Evolutionary conservation across 495 filamentous ascomycete species (phyloP).

Genomic region (Penicillium mononematosum): DNA sequence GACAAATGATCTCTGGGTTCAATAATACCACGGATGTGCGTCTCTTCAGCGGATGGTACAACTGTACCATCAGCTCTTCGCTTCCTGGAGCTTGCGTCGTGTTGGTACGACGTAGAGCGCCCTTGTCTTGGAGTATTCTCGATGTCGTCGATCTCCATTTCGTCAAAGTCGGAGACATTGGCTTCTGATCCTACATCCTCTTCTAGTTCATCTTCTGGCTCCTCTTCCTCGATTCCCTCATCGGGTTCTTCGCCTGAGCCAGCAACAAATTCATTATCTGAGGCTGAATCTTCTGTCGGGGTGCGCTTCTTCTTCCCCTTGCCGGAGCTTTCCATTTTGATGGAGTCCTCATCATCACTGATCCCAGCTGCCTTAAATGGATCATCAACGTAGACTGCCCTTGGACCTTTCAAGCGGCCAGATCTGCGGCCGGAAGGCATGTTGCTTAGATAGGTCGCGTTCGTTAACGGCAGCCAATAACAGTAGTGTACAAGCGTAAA

Average conservation of each 20-base stretch:
- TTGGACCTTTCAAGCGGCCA: constrained; percentile 32
- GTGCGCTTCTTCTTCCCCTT: constrained; percentile 23
- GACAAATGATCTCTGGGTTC: constrained; percentile 42
- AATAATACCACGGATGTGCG: constrained; percentile 37
- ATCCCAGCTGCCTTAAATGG: constrained; percentile 34
- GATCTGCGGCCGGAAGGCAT: constrained; percentile 43
- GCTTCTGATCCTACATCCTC: constrained; percentile 16
- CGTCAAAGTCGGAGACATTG: constrained; percentile 16
- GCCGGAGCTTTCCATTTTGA: neutral
- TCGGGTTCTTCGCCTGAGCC: constrained; percentile 29
- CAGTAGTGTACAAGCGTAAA: neutral
- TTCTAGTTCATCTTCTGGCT: constrained; percentile 21
- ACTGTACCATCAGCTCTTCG: constrained; percentile 23
- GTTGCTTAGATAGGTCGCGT: constrained; percentile 1
- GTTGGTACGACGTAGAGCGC: neutral
- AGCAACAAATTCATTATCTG: constrained; percentile 34
- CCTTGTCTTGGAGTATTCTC: constrained; percentile 6
- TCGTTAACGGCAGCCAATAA: constrained; percentile 1
- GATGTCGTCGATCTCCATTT: constrained; percentile 17
- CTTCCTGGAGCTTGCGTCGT: constrained; percentile 15
- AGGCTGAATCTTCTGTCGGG: constrained; percentile 24
- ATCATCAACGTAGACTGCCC: constrained; percentile 38
- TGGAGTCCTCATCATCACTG: constrained; percentile 32
- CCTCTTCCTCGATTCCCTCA: constrained; percentile 18
- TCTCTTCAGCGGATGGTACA: constrained; percentile 24